These are phyloP conservation scores for Pleurotus djamor DNA, from an alignment of 768 basidiomycete genomes.

Conservation along the genomic window DNA sequence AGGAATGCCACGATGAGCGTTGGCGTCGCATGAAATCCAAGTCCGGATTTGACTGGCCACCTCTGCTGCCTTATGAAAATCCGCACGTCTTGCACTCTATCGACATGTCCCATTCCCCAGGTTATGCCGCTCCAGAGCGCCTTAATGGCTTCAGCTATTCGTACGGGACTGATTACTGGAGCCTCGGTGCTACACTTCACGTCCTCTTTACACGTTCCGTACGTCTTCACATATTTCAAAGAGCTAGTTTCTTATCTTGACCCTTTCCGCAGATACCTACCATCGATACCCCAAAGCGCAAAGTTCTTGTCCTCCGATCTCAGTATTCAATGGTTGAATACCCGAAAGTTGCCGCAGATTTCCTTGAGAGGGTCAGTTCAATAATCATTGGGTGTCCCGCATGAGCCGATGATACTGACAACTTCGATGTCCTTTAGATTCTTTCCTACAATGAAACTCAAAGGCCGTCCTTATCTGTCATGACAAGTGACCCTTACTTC, in stretches of 20 bases:
- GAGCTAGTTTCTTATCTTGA: background rate
- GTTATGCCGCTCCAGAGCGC: background rate
- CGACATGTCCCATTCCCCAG: background rate
- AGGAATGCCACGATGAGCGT: background rate
- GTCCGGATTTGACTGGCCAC: background rate
- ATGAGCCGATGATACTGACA: background rate
- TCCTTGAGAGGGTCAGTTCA: background rate
- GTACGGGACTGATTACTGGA: slow-evolving; percentile 4
- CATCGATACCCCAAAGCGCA: background rate
- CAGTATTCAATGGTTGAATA: background rate
- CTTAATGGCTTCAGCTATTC: background rate
- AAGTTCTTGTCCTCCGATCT: background rate
- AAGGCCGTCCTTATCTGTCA: background rate
- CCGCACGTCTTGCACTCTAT: background rate
- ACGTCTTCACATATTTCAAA: background rate
- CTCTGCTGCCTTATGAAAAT: background rate
- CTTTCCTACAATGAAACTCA: background rate
- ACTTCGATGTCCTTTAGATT: background rate
- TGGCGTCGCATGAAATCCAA: background rate
- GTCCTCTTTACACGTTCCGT: background rate
- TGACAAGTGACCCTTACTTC: slow-evolving; percentile 1
- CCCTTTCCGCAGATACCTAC: background rate
- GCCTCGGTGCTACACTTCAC: background rate
- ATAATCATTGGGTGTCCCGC: background rate
- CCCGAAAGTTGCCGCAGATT: background rate